Evolutionary conservation across 805 yeast genomes (phyloP), one percentile per base, ranked within the genome.

Genomic region (Kregervanrija fluxuum): DNA sequence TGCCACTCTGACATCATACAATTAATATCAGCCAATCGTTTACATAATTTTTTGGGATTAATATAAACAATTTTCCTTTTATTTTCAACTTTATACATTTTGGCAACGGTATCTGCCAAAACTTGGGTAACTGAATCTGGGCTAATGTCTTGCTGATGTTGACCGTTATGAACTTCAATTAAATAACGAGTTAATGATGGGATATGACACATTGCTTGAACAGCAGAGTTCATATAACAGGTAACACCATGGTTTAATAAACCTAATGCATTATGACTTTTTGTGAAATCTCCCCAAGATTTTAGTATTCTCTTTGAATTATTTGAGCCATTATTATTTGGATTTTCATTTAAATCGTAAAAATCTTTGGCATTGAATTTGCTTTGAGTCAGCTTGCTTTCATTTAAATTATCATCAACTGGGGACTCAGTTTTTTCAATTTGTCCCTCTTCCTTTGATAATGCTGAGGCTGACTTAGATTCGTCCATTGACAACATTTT

Each of bases 1-100:
- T 88, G 90, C 96, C 96, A 90, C 61, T 82, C 93, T 38, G 89
- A 80, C 95, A 90, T 88, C 95, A 87, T 86, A 61, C 95, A 87
- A 64, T 89, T 89, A 55, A 91, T 87, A 55, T 87, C 95, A 41
- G 76, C 85, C 46, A 86, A 68, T 52, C 88, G 73, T 42, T 72
- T 71, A 47, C 86, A 82, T 54, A 89, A 70, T 56, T 76, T 78
- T 53, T 79, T 79, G 9, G 96, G 98, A 64, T 85, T 85, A 43
- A 88, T 70, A 55, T 74, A 79, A 48, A 71, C 68, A 42, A 67
- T 60, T 35, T 59, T 62, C 39, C 56, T 60, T 46, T 62, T 61
- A 39, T 67, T 70, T 37, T 74, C 78, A n/a, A 71, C 52, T 43
- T 69, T 70, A 86, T 88, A 85, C 85, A 85, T 81, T 56, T 74